phyloP scores from a whole-genome alignment of 805 yeast species.

The Yamadazyma tumulicola region DNA sequence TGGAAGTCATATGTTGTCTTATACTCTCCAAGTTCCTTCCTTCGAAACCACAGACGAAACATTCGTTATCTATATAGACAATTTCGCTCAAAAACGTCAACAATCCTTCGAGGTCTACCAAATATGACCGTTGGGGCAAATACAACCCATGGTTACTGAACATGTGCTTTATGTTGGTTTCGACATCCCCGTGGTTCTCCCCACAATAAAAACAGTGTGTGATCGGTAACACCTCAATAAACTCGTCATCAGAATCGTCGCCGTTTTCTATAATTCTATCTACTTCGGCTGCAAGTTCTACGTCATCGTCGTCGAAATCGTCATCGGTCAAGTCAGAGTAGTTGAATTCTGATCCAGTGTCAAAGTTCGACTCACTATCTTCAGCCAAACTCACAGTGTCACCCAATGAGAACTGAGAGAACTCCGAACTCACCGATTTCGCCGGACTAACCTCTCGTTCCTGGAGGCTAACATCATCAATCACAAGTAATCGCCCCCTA shows the following conservation, averaged over 20 bases:
- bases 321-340: constrained; percentile 26
- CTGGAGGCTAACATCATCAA: constrained; percentile 15
- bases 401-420: constrained; percentile 56
- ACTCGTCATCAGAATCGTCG: constrained; percentile 14
- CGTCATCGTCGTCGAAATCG: constrained; percentile 6
- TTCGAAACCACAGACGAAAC: constrained; percentile 42
- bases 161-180: constrained; percentile 49
- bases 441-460: constrained; percentile 34
- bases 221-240: constrained; percentile 33
- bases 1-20: constrained; percentile 40
- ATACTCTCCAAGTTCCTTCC: constrained; percentile 40
- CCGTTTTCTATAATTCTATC: constrained; percentile 25
- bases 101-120: constrained; percentile 37
- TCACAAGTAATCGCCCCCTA: constrained; percentile 18
- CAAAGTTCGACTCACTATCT: constrained; percentile 31
- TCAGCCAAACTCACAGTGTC: constrained; percentile 21
- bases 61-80: constrained; percentile 37
- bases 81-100: constrained; percentile 36
- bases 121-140: constrained; percentile 40
- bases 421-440: constrained; percentile 50
- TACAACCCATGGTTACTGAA: constrained; percentile 42
- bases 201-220: constrained; percentile 60
- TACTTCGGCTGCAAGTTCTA: constrained; percentile 17
- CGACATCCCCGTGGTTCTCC: constrained; percentile 47
- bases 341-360: constrained; percentile 51